Conservation (phyloP, 1,284 basidiomycete genomes). For the Taiwanofungus camphoratus region DNA sequence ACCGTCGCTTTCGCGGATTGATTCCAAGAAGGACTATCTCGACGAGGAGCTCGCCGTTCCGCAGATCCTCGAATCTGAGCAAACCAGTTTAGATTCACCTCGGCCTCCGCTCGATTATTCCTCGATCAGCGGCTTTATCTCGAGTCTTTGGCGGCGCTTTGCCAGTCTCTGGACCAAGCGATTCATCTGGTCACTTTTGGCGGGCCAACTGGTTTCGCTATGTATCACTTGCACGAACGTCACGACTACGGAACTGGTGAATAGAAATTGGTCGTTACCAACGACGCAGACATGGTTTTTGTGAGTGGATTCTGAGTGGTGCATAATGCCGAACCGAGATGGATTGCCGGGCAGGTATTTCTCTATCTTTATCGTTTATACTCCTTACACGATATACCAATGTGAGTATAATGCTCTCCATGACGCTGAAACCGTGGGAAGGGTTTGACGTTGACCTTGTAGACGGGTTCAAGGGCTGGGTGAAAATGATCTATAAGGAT, state of each 20-base stretch:
- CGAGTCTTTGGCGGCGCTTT: constrained; percentile 53
- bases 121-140: constrained; percentile 44
- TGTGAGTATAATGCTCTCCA: constrained; percentile 36
- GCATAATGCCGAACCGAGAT: not conserved
- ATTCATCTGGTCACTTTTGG: constrained; percentile 61
- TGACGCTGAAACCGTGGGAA: not conserved
- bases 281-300: constrained; percentile 80
- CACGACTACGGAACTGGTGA: constrained; percentile 71
- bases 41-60: constrained; percentile 13
- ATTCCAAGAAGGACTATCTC: constrained; percentile 13
- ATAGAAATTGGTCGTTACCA: constrained; percentile 65
- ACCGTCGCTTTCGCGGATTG: constrained; percentile 5
- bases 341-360: constrained; percentile 54
- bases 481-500: constrained; percentile 60
- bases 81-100: not conserved
- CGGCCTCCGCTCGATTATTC: constrained; percentile 58
- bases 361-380: constrained; percentile 67
- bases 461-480: constrained; percentile 81
- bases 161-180: constrained; percentile 69
- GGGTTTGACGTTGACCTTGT: constrained; percentile 4
- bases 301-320: constrained; percentile 37
- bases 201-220: constrained; percentile 77
- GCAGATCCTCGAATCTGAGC: constrained; percentile 3
- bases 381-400: constrained; percentile 81
- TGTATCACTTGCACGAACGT: constrained; percentile 86